These are phyloP conservation scores for Mycena epipterygia DNA, from an alignment of 768 basidiomycete species.

Conservation along the genomic window DNA sequence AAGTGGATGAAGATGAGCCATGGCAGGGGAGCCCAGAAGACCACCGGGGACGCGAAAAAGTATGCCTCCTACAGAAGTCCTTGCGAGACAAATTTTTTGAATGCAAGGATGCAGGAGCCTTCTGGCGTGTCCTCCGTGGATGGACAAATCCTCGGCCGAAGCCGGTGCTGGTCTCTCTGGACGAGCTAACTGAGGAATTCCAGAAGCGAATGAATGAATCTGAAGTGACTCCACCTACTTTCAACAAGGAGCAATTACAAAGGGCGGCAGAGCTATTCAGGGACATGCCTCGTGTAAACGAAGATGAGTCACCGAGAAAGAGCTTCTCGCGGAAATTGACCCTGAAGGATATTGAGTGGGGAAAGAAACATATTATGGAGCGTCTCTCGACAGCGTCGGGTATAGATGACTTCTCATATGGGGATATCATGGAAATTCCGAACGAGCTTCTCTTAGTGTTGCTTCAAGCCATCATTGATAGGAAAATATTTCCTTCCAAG, in stretches of 20 bases:
- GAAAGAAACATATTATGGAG: too few relatives aligned
- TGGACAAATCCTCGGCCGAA: slow-evolving; percentile 19
- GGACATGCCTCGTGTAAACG: slow-evolving; percentile 9
- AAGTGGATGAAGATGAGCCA: neutral
- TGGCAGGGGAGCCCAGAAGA: neutral
- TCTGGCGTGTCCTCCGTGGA: slow-evolving; percentile 17
- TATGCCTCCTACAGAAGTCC: neutral
- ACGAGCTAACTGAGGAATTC: slow-evolving; percentile 10
- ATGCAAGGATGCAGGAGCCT: slow-evolving; percentile 14
- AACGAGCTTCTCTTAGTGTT: too few relatives aligned
- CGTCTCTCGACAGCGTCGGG: too few relatives aligned
- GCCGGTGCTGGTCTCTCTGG: slow-evolving; percentile 3
- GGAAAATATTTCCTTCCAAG: too few relatives aligned
- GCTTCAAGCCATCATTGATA: too few relatives aligned
- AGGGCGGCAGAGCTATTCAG: neutral
- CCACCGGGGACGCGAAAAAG: slow-evolving; percentile 3
- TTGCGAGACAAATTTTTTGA: slow-evolving; percentile 22
- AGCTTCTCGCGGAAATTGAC: slow-evolving; percentile 4
- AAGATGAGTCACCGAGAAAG: slow-evolving; percentile 13
- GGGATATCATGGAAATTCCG: too few relatives aligned
- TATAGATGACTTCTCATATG: too few relatives aligned
- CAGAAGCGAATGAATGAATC: slow-evolving; percentile 10
- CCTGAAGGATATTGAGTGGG: too few relatives aligned
- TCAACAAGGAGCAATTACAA: slow-evolving; percentile 11
- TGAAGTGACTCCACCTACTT: neutral